phyloP scores from a whole-genome alignment of 139 green algal species.

The Edaphochlamys debaryana region DNA sequence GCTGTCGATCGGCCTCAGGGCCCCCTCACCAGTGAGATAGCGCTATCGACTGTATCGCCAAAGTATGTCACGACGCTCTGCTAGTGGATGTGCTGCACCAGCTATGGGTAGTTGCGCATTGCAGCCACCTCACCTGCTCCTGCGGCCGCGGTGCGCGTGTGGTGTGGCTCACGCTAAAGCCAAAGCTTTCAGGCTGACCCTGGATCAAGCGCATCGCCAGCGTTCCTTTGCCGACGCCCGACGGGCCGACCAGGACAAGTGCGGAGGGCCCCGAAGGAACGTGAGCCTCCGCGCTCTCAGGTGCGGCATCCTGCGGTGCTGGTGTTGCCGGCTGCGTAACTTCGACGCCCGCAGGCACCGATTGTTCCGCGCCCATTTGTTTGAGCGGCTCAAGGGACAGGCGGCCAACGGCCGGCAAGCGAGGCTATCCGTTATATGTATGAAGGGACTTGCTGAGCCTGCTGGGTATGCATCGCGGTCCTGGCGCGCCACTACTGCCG shows the following conservation, averaged over 20 bases:
- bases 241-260: conserved; percentile 86
- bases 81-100: too few species aligned
- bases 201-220: conserved; percentile 78
- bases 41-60: background rate
- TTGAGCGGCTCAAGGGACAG: background rate
- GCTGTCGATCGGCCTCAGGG: too few species aligned
- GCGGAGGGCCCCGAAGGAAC: conserved; percentile 17
- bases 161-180: conserved; percentile 87
- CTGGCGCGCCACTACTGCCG: too few species aligned
- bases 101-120: conserved; percentile 20
- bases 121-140: conserved; percentile 34
- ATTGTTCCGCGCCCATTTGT: conserved; percentile 33
- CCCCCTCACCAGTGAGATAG: too few species aligned
- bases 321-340: background rate
- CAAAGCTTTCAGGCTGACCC: conserved; percentile 61
- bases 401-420: too few species aligned
- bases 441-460: too few species aligned
- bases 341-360: conserved; percentile 13
- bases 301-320: background rate
- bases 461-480: too few species aligned
- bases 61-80: too few species aligned
- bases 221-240: conserved; percentile 90
- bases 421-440: too few species aligned
- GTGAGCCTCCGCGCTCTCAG: background rate
- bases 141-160: conserved; percentile 70